phyloP scores from a whole-genome alignment of 148 eudicot genomes.

The Oxyria digyna region DNA sequence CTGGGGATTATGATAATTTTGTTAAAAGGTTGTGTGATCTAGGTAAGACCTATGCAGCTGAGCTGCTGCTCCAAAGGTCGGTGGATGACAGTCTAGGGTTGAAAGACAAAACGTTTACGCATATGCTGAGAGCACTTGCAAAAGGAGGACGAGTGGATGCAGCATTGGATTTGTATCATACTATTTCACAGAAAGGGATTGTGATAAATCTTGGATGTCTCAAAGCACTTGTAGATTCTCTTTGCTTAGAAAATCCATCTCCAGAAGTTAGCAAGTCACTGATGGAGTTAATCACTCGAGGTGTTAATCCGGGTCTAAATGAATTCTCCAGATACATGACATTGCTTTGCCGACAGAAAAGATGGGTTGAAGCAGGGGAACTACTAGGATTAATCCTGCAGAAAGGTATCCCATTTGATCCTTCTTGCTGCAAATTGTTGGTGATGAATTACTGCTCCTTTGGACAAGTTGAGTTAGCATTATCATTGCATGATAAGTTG shows the following conservation, averaged over 20 bases:
- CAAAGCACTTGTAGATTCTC: conserved; percentile 28
- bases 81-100: conserved; percentile 24
- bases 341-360: conserved; percentile 30
- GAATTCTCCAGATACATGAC: conserved; percentile 33
- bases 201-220: conserved; percentile 23
- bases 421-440: conserved; percentile 41
- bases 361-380: conserved; percentile 53
- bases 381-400: conserved; percentile 34
- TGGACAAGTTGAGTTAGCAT: conserved; percentile 40
- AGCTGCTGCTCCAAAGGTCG: conserved; percentile 41
- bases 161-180: conserved; percentile 35
- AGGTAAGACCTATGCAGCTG: conserved; percentile 53
- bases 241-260: conserved; percentile 46
- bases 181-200: conserved; percentile 24
- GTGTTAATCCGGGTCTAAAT: conserved; percentile 25
- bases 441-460: conserved; percentile 44
- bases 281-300: conserved; percentile 37
- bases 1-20: conserved; percentile 33
- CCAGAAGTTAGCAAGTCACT: conserved; percentile 29
- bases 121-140: conserved; percentile 46
- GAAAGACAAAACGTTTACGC: conserved; percentile 33
- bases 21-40: conserved; percentile 53
- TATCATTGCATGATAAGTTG: conserved; percentile 48
- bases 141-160: conserved; percentile 33
- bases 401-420: conserved; percentile 35